A percentile compares a stretch with the other conserved stretches of the same genome.
These are phyloP conservation scores for Botryosphaeria dothidea DNA, from an alignment of 2,329 filamentous ascomycete species.

Conservation along the genomic window DNA sequence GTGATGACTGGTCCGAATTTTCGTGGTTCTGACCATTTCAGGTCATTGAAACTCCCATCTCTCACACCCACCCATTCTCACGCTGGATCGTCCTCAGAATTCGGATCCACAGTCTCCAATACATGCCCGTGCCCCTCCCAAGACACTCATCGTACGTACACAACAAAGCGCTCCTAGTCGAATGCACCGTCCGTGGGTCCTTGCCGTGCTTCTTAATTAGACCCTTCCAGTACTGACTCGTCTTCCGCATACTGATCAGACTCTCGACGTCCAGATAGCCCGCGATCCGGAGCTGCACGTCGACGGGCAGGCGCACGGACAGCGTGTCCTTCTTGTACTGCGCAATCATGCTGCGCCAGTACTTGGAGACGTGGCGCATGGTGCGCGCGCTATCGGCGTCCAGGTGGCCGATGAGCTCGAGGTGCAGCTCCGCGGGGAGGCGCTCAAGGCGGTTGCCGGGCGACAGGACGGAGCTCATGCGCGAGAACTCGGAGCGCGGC, in stretches of 20 bases:
- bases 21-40: no score
- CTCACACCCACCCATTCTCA: slow-evolving; percentile 8
- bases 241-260: neutral
- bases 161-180: slow-evolving; percentile 6
- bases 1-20: no score
- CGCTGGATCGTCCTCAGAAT: slow-evolving; percentile 7
- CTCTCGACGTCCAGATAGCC: slow-evolving; percentile 14
- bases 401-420: slow-evolving; percentile 6
- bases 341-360: neutral
- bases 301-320: neutral
- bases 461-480: neutral
- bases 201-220: slow-evolving; percentile 3
- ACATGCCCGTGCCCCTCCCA: neutral
- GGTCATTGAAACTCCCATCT: no score
- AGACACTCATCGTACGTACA: slow-evolving; percentile 11
- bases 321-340: slow-evolving; percentile 4
- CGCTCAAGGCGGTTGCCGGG: slow-evolving; percentile 3
- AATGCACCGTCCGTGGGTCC: neutral
- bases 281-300: neutral
- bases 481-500: neutral
- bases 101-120: slow-evolving; percentile 1
- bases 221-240: neutral
- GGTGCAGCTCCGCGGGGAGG: slow-evolving; percentile 5
- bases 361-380: slow-evolving; percentile 6
- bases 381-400: neutral